These are phyloP conservation scores for Amanita pseudoporphyria DNA, from an alignment of 768 basidiomycete species.

Conservation along the genomic window DNA sequence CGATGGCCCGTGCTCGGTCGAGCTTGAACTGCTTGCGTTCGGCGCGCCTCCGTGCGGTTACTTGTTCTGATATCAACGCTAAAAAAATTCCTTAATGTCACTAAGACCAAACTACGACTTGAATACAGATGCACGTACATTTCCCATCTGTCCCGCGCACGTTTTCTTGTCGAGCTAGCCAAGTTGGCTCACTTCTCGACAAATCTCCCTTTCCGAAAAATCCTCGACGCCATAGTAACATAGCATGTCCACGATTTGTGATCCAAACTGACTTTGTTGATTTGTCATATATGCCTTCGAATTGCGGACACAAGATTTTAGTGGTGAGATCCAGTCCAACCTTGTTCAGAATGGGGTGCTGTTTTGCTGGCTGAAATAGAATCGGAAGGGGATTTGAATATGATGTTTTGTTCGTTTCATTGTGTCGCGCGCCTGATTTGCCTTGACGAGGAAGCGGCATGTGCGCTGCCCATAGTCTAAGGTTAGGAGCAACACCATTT, in stretches of 20 bases:
- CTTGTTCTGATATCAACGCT: slow-evolving; percentile 85
- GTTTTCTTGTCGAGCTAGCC: slow-evolving; percentile 77
- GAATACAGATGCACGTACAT: slow-evolving; percentile 26
- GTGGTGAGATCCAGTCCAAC: slow-evolving; percentile 44
- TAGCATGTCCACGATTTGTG: slow-evolving; percentile 47
- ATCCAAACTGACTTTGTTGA: slow-evolving; percentile 88
- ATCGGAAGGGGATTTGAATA: slow-evolving; percentile 70
- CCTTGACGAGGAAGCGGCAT: slow-evolving; percentile 1
- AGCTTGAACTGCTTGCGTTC: slow-evolving; percentile 91
- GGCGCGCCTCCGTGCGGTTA: slow-evolving; percentile 78
- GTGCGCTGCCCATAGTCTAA: too few species aligned
- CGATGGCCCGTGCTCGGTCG: slow-evolving; percentile 84
- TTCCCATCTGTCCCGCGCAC: slow-evolving; percentile 44
- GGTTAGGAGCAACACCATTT: too few species aligned
- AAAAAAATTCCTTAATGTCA: slow-evolving; percentile 1
- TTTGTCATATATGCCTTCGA: slow-evolving; percentile 69
- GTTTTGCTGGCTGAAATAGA: slow-evolving; percentile 33
- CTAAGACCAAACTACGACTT: background rate
- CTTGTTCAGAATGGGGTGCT: slow-evolving; percentile 37
- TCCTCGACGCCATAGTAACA: slow-evolving; percentile 76
- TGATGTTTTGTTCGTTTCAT: slow-evolving; percentile 58
- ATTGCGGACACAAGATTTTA: slow-evolving; percentile 61
- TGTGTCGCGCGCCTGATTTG: slow-evolving; percentile 46
- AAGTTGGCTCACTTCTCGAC: slow-evolving; percentile 91
- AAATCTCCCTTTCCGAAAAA: slow-evolving; percentile 98